Percentiles rank a stretch among this genome's conserved stretches.
Evolutionary conservation across 2,329 filamentous ascomycete species (phyloP).

Genomic region (Ophiocordyceps robertsii): DNA sequence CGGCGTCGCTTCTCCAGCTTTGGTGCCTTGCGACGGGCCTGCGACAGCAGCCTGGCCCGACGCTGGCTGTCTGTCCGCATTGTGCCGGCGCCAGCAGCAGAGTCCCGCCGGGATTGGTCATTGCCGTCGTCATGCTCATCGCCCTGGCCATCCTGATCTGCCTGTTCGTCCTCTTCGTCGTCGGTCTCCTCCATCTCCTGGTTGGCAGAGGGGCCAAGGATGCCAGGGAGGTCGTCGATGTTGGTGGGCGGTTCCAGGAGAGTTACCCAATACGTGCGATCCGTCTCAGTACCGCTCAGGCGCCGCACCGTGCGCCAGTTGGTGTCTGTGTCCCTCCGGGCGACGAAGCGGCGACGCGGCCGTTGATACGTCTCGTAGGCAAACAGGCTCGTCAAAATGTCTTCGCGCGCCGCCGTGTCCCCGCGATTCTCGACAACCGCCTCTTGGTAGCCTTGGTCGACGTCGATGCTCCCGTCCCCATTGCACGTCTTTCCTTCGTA

Average conservation of each 20-base stretch:
- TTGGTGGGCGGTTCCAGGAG: constrained; percentile 31
- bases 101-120: constrained; percentile 7
- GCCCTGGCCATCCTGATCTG: constrained; percentile 9
- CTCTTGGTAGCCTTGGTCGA: constrained; percentile 42
- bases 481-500: constrained; percentile 55
- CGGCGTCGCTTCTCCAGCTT: constrained; percentile 25
- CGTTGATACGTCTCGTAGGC: constrained; percentile 19
- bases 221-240: constrained; percentile 26
- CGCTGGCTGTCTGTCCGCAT: constrained; percentile 25
- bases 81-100: neutral
- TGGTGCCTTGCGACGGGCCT: constrained; percentile 20
- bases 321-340: constrained; percentile 17
- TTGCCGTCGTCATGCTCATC: constrained; percentile 11
- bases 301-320: constrained; percentile 21
- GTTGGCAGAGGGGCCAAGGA: constrained; percentile 21
- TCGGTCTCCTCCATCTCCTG: constrained; percentile 11
- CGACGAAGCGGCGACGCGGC: constrained; percentile 14
- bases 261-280: constrained; percentile 27
- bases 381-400: constrained; percentile 44
- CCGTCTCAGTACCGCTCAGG: constrained; percentile 15
- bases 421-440: constrained; percentile 45
- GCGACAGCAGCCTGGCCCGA: constrained; percentile 22
- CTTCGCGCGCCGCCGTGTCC: constrained; percentile 47
- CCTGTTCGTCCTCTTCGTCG: constrained; percentile 13
- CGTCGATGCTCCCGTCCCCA: constrained; percentile 48